Base-by-base conservation (phyloP, 2,329 filamentous ascomycete genomes). In the Cladosporium halotolerans region DNA sequence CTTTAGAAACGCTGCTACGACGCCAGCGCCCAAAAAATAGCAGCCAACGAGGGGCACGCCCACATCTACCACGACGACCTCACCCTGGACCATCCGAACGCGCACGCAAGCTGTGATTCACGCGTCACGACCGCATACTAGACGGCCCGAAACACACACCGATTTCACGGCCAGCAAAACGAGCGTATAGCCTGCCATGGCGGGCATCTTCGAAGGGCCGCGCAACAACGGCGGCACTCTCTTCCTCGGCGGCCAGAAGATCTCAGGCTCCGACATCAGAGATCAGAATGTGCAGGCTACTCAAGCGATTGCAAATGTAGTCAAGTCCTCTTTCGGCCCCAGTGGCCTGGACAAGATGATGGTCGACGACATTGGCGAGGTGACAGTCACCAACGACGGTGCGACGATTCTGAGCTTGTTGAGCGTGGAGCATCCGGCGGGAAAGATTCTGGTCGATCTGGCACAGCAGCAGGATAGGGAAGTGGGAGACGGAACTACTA, bases 311-410 rank as follows among this genome's bases (percentile, higher is more conserved):
- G 87, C 93, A 66, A 99, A 97, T 83, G 91, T 99, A 56, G 90
- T 99, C 72, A 97, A 96, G 79, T 96, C 89, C 73, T 99, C 93
- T 13, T 99, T 99, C 70, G 93, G 93, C 53, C 93, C 93, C 48
- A 96, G 89, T 58, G 93, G 93, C 45, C 81, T 99, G 62, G 93
- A 99, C 72, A 99, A 99, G 82, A 99, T 99, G 93, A 97, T 99
- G 93, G 93, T 99, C 65, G 93, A 99, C 76, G 93, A 99, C 71
- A 97, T 99, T 72, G 93, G 93, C 68, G 93, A 99, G 77, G 93
- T 99, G 55, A 99, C 93, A 57, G 93, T 99, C 55, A 99, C 93
- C 62, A 99, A 99, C 74, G 93, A 99, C 73, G 93, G 93, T 68
- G 93, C 93, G 52, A 99, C 93, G 33, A 99, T 99, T 67, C 83